phyloP scores from a whole-genome alignment of 129 eudicot genomes.

The Flaveria bidentis region DNA sequence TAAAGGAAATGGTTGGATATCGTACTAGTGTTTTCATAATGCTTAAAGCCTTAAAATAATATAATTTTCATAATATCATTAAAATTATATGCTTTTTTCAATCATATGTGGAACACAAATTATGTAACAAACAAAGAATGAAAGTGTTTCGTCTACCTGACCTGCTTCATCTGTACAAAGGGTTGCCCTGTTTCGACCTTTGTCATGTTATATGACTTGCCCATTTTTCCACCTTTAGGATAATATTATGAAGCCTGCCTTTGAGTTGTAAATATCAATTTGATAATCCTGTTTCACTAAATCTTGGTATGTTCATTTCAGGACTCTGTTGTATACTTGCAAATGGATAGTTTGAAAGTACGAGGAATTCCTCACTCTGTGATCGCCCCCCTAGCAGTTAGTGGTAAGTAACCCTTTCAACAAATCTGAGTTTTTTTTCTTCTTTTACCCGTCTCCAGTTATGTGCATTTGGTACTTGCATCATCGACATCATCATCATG shows the following conservation, averaged over 20 bases:
- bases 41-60: neutral
- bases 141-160: neutral
- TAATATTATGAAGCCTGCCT: neutral
- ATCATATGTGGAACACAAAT: neutral
- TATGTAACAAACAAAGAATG: neutral
- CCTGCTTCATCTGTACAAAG: too few species aligned
- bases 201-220: neutral
- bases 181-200: too few species aligned
- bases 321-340: constrained; percentile 64
- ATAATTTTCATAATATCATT: neutral
- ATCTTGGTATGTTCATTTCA: constrained; percentile 35
- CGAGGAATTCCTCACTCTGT: constrained; percentile 75
- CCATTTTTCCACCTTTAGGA: neutral
- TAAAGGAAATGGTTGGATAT: neutral
- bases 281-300: neutral
- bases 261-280: neutral
- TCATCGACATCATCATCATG: neutral
- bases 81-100: neutral
- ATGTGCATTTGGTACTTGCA: neutral
- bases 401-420: constrained; percentile 62
- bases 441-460: neutral
- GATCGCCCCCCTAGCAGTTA: constrained; percentile 82
- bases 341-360: constrained; percentile 71
- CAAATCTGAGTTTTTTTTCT: neutral
- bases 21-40: neutral